Conservation (phyloP, 1,284 basidiomycete genomes). For the Naganishia liquefaciens region DNA sequence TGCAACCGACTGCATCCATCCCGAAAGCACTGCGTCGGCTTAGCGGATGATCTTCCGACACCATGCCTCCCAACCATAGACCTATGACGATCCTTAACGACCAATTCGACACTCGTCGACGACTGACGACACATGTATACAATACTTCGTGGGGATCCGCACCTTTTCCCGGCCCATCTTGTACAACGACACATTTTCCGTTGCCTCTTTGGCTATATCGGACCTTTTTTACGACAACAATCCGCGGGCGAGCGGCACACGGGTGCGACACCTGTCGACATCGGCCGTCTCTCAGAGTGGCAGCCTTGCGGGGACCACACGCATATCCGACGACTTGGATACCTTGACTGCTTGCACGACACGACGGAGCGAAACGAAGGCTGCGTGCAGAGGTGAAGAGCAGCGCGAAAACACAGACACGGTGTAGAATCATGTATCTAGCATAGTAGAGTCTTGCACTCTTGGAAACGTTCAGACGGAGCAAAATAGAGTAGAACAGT, state of each 20-base stretch:
- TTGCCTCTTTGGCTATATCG: too few species aligned
- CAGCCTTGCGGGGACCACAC: too few species aligned
- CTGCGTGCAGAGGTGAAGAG: neutral
- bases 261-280: too few species aligned
- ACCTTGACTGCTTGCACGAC: neutral
- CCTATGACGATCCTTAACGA: constrained; percentile 21
- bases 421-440: constrained; percentile 23
- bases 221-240: constrained; percentile 1
- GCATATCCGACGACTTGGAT: too few species aligned
- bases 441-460: constrained; percentile 8
- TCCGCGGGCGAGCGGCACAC: too few species aligned
- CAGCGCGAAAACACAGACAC: neutral
- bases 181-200: neutral
- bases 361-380: neutral
- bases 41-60: neutral
- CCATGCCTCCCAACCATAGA: neutral
- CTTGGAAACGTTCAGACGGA: too few species aligned
- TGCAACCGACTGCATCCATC: constrained; percentile 18
- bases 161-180: constrained; percentile 4
- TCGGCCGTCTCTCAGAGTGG: too few species aligned
- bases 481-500: constrained; percentile 15
- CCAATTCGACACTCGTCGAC: constrained; percentile 3
- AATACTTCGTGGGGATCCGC: constrained; percentile 9
- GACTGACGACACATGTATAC: constrained; percentile 14
- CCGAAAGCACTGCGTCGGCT: constrained; percentile 24